phyloP scores from a whole-genome alignment of 2,329 filamentous ascomycete species.

The Trichoderma sp. region DNA sequence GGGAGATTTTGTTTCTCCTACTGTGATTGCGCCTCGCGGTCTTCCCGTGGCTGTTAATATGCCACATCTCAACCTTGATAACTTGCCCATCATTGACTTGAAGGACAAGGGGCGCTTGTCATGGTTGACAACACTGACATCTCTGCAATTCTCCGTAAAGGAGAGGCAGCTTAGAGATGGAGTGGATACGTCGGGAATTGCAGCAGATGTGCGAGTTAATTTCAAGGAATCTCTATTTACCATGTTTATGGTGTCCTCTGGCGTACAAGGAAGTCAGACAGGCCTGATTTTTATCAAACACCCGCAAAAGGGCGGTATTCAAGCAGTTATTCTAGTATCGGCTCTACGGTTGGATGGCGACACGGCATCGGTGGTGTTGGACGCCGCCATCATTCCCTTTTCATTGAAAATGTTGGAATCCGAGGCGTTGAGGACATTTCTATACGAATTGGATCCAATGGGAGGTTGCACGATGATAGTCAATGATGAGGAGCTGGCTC shows the following conservation, averaged over 20 bases:
- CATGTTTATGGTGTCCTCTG: constrained; percentile 46
- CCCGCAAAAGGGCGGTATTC: constrained; percentile 37
- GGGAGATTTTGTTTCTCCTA: constrained; percentile 39
- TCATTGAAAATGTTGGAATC: constrained; percentile 37
- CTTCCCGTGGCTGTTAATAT: constrained; percentile 40
- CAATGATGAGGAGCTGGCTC: constrained; percentile 56
- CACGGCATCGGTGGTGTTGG: constrained; percentile 43
- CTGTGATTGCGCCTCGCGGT: constrained; percentile 27
- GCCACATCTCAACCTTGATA: constrained; percentile 45
- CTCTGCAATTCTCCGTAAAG: constrained; percentile 41
- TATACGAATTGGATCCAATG: constrained; percentile 37
- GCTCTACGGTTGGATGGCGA: constrained; percentile 45
- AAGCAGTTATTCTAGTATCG: constrained; percentile 41
- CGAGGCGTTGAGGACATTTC: constrained; percentile 37
- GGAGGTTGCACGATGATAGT: constrained; percentile 42
- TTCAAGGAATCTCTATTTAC: constrained; percentile 50
- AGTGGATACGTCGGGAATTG: constrained; percentile 25
- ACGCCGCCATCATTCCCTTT: constrained; percentile 48
- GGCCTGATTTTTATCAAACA: constrained; percentile 44
- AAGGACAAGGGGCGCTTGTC: constrained; percentile 32
- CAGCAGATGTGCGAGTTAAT: constrained; percentile 38
- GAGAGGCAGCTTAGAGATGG: constrained; percentile 40
- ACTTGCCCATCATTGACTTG: constrained; percentile 43
- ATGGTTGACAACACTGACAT: constrained; percentile 42
- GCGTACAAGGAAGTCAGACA: constrained; percentile 45